phyloP scores from a whole-genome alignment of 768 basidiomycete species.

The Cystobasidiopsis lactophilus region DNA sequence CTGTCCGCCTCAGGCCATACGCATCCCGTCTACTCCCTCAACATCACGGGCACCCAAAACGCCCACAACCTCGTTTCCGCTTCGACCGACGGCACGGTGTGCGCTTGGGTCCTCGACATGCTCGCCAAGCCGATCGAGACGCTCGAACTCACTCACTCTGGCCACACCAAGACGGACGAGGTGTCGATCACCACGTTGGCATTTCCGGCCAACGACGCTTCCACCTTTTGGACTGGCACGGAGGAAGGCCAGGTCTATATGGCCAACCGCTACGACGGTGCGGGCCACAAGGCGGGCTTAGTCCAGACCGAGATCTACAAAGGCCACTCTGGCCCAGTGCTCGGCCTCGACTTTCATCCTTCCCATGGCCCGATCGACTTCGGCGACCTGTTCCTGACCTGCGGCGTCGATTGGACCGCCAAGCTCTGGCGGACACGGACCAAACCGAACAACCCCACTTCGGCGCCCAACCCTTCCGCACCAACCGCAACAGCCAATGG shows the following conservation, averaged over 20 bases:
- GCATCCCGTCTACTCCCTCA: conserved; percentile 95
- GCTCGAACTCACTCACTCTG: conserved; percentile 63
- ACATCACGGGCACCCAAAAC: conserved; percentile 95
- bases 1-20: conserved; percentile 90
- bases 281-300: conserved; percentile 85
- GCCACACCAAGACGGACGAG: conserved; percentile 90
- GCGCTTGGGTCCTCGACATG: conserved; percentile 97
- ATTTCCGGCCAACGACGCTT: conserved; percentile 88
- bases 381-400: conserved; percentile 77
- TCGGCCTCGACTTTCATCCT: conserved; percentile 87
- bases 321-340: conserved; percentile 80
- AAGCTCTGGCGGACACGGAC: conserved; percentile 74
- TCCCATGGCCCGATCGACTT: conserved; percentile 78
- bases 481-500: conserved; percentile 53
- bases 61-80: conserved; percentile 92
- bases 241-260: conserved; percentile 96
- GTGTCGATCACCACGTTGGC: conserved; percentile 83
- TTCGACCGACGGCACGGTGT: conserved; percentile 90
- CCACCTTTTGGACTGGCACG: conserved; percentile 92
- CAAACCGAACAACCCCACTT: not conserved
- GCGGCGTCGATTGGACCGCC: conserved; percentile 93
- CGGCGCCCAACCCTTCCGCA: conserved; percentile 5
- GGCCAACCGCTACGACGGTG: conserved; percentile 88
- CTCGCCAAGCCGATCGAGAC: conserved; percentile 98
- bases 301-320: conserved; percentile 83